These are phyloP conservation scores for Cystoisospora suis DNA, from an alignment of 169 alveolate species.

Conservation along the genomic window DNA sequence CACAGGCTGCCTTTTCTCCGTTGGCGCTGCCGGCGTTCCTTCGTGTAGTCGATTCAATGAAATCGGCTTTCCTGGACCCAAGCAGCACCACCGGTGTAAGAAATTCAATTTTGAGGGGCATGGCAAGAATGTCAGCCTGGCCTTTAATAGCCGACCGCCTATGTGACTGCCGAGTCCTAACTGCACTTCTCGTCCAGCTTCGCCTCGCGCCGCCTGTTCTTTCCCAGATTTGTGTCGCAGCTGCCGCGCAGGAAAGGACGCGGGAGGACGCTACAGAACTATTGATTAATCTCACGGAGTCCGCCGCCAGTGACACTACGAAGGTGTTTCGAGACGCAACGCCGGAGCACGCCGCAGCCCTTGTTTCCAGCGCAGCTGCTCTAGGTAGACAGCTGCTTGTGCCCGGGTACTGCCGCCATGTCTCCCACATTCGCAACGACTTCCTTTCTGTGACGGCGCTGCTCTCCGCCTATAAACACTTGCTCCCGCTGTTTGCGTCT, in stretches of 20 bases:
- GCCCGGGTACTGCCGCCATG: background rate
- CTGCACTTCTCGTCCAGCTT: background rate
- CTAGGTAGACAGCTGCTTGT: background rate
- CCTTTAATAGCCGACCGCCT: background rate
- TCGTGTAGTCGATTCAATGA: background rate
- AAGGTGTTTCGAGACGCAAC: background rate
- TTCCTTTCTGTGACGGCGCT: background rate
- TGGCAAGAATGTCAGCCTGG: background rate
- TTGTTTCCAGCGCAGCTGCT: background rate
- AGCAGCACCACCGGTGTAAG: background rate
- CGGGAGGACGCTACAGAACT: background rate
- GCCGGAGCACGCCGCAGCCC: background rate
- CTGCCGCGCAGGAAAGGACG: background rate
- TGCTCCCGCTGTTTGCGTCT: constrained; percentile 12
- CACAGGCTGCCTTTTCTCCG: background rate
- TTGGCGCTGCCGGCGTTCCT: background rate
- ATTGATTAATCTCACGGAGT: background rate
- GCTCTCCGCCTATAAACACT: constrained; percentile 7
- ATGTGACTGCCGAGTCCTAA: background rate
- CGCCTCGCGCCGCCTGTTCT: background rate
- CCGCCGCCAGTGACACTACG: background rate
- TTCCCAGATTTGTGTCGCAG: background rate
- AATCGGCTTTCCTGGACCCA: background rate
- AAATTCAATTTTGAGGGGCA: background rate
- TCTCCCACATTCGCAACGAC: background rate